Percentiles rank a stretch among this genome's conserved stretches.
Evolutionary conservation across 2,329 filamentous ascomycete species (phyloP).

Genomic region (Colletotrichum sp.): DNA sequence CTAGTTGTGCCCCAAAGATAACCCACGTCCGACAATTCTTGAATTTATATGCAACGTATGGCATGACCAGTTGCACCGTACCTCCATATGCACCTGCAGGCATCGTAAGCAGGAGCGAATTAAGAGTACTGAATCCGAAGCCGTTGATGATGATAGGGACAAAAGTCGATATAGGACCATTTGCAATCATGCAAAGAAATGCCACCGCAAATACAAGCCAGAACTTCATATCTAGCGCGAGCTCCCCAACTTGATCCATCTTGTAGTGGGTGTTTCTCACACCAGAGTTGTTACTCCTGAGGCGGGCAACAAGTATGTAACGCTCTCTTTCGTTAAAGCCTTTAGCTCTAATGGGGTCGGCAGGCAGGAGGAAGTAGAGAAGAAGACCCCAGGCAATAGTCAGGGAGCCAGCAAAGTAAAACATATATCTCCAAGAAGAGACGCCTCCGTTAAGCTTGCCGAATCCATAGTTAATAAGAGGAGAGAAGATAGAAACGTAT

Average conservation of each 20-base stretch:
- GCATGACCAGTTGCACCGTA: slow-evolving; percentile 41
- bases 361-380: slow-evolving; percentile 31
- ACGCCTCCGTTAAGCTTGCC: slow-evolving; percentile 31
- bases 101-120: slow-evolving; percentile 46
- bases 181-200: slow-evolving; percentile 45
- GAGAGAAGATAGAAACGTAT: slow-evolving; percentile 36
- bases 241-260: slow-evolving; percentile 43
- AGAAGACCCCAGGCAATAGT: slow-evolving; percentile 28
- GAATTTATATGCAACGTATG: slow-evolving; percentile 44
- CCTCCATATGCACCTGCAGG: slow-evolving; percentile 41
- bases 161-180: slow-evolving; percentile 49
- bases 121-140: slow-evolving; percentile 46
- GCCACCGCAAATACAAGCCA: slow-evolving; percentile 44
- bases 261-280: slow-evolving; percentile 50
- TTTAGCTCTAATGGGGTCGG: slow-evolving; percentile 31
- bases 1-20: slow-evolving; percentile 41
- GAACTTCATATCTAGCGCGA: slow-evolving; percentile 36
- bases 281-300: slow-evolving; percentile 39
- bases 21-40: slow-evolving; percentile 39
- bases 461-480: slow-evolving; percentile 37
- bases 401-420: slow-evolving; percentile 35
- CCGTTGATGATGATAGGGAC: slow-evolving; percentile 48
- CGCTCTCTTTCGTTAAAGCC: slow-evolving; percentile 32
- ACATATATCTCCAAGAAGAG: slow-evolving; percentile 37
- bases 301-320: slow-evolving; percentile 30